Base-by-base conservation (phyloP, 768 basidiomycete genomes). In the Tylopilus subfusipes region DNA sequence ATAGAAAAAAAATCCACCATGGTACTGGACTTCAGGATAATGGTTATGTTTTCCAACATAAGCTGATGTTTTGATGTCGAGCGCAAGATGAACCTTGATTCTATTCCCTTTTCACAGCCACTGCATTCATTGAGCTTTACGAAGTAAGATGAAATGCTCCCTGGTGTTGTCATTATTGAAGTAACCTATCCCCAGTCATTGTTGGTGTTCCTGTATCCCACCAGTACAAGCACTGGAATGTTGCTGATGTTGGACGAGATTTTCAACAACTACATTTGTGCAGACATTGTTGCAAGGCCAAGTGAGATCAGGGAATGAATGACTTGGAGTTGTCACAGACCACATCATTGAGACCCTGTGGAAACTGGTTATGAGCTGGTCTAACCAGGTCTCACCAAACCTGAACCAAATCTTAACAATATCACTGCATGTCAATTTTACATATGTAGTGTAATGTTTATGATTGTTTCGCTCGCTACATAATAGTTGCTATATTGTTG, bases 1-100 rank as follows among this genome's bases (percentile, higher is more conserved):
- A 82, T 30, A 77, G 84, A 42, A 89, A 90, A 76, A 81, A 79
- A 67, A 85, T 88, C 33, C 88, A 91, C 61, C 87, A 88, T 18
- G 87, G 88, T 3, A 82, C 80, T n/a, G 86, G 86, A 22, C 69
- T 72, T 19, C 69, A 65, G 45, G 81, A 81, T 1, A 81, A 84
- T 53, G 81, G 83, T 7, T 89, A 90, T 63, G 71, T 73, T 31
- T 73, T 80, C 16, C 78, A 77, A 50, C 78, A 86, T 86, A 69
- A 52, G 82, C 73, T 40, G 38, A 24, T 22, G 1, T 33, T 53
- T 42, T 42, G 22, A 33, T 21, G 13, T 27, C 16, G 4, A 10
- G 22, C 14, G 2, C 11, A 4, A 48, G 12, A 27, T 1, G 21
- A n/a, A 8, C n/a, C 19, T 46, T 50, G 14, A 54, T 27, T 31